Conservation (phyloP, 352 stramenopile species). For the Elongisporangium anandrum region DNA sequence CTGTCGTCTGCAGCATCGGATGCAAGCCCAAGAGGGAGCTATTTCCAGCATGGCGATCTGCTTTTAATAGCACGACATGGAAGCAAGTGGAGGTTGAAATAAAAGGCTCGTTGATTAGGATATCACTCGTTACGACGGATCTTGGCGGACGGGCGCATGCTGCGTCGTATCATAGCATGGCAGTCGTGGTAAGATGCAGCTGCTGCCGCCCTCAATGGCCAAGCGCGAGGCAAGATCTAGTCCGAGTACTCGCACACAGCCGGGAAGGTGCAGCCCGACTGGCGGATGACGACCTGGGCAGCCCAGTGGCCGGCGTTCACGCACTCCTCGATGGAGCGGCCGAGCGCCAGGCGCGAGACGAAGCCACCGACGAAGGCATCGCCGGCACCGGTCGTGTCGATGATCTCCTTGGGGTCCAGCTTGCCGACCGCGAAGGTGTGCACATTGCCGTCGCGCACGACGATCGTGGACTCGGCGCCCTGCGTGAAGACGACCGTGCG, state of each 20-base stretch:
- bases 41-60: no score
- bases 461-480: slow-evolving; percentile 93
- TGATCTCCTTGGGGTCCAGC: slow-evolving; percentile 87
- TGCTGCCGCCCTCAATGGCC: background rate
- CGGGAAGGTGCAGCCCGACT: slow-evolving; percentile 95
- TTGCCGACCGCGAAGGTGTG: slow-evolving; percentile 89
- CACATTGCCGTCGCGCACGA: slow-evolving; percentile 93
- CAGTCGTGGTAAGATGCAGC: background rate
- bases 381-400: slow-evolving; percentile 99
- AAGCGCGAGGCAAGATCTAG: slow-evolving; percentile 22
- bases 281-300: slow-evolving; percentile 95
- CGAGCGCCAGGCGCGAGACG: slow-evolving; percentile 90
- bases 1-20: background rate
- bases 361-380: slow-evolving; percentile 99
- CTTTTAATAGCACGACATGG: background rate
- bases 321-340: slow-evolving; percentile 87
- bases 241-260: slow-evolving; percentile 89
- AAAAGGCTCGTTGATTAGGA: background rate
- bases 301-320: slow-evolving; percentile 97
- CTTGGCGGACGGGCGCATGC: background rate
- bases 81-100: background rate
- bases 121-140: background rate
- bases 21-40: no score
- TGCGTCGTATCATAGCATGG: background rate
- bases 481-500: slow-evolving; percentile 99